Evolutionary conservation across 176 grass and related monocot genomes (phyloP).

Genomic region (Coix lacrymajobi): DNA sequence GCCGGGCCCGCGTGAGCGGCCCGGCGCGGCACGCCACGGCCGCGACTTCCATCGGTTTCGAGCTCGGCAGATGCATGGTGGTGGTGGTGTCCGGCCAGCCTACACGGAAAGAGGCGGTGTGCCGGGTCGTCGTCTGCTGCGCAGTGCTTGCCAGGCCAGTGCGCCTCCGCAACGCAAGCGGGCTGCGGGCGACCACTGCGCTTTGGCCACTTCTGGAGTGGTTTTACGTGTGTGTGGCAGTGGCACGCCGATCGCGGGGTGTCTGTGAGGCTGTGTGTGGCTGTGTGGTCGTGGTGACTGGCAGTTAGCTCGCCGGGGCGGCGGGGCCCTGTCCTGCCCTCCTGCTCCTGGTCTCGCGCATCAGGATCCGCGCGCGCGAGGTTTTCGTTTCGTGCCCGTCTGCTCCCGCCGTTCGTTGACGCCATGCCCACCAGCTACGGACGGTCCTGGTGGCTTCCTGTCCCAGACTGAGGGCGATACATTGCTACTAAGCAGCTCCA

Average conservation of each 20-base stretch:
- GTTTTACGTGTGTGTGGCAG: background rate
- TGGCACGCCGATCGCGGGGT: constrained; percentile 13
- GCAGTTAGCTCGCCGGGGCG: constrained; percentile 4
- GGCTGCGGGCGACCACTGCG: background rate
- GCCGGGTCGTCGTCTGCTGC: background rate
- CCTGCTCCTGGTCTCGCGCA: constrained; percentile 19
- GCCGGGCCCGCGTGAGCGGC: constrained; percentile 7
- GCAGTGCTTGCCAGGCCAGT: background rate
- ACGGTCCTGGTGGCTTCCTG: background rate
- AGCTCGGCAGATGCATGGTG: background rate
- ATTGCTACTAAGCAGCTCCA: too few species aligned
- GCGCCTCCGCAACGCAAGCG: background rate
- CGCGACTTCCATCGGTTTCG: constrained; percentile 23
- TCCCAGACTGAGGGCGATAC: too few species aligned
- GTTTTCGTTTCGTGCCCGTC: constrained; percentile 1
- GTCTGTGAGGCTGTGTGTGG: background rate
- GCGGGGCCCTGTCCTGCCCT: too few species aligned
- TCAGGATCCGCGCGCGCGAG: constrained; percentile 21
- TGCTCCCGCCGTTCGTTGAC: constrained; percentile 1
- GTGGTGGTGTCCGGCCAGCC: background rate
- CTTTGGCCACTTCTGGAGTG: background rate
- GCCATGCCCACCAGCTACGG: background rate
- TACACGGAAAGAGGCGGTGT: background rate
- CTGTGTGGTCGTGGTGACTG: constrained; percentile 14
- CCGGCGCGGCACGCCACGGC: constrained; percentile 18